Conservation (phyloP, 352 stramenopile species). For the Halophytophthora polymorphica region DNA sequence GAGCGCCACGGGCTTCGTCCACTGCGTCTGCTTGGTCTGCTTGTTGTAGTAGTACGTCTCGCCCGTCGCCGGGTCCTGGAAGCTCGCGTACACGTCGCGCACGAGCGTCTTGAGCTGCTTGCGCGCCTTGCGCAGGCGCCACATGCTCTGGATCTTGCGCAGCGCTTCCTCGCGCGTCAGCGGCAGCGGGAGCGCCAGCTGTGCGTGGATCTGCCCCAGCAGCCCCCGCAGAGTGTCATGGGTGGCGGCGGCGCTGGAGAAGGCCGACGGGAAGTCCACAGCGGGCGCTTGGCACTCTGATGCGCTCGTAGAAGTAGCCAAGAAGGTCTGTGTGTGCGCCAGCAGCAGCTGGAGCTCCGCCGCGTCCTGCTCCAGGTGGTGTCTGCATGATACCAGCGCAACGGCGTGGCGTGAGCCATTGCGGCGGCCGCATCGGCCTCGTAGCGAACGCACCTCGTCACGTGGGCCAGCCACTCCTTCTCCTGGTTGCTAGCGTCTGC, state of each 20-base stretch:
- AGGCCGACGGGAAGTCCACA: slow-evolving; percentile 46
- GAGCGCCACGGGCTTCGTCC: slow-evolving; percentile 54
- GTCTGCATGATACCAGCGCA: slow-evolving; percentile 24
- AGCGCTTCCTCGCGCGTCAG: slow-evolving; percentile 58
- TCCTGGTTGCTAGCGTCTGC: slow-evolving; percentile 53
- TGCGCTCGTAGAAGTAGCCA: slow-evolving; percentile 2
- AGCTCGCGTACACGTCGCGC: slow-evolving; percentile 52
- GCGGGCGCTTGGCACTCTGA: slow-evolving; percentile 1
- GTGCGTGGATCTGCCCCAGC: slow-evolving; percentile 40
- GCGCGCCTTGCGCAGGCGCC: slow-evolving; percentile 58
- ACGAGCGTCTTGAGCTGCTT: slow-evolving; percentile 66
- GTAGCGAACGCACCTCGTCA: slow-evolving; percentile 34
- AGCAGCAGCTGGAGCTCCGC: slow-evolving; percentile 58
- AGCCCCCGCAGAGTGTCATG: slow-evolving; percentile 40
- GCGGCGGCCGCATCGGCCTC: not conserved
- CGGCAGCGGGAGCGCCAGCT: slow-evolving; percentile 37
- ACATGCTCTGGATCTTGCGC: slow-evolving; percentile 73
- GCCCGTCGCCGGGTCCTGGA: slow-evolving; percentile 56
- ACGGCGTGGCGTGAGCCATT: not conserved
- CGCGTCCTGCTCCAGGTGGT: slow-evolving; percentile 65
- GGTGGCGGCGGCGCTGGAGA: slow-evolving; percentile 32
- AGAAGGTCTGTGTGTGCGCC: slow-evolving; percentile 37
- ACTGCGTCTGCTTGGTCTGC: slow-evolving; percentile 60
- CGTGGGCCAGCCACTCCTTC: slow-evolving; percentile 58
- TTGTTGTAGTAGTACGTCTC: slow-evolving; percentile 83